Evolutionary conservation across 2,329 filamentous ascomycete genomes (phyloP).

Genomic region (Septoria linicola): DNA sequence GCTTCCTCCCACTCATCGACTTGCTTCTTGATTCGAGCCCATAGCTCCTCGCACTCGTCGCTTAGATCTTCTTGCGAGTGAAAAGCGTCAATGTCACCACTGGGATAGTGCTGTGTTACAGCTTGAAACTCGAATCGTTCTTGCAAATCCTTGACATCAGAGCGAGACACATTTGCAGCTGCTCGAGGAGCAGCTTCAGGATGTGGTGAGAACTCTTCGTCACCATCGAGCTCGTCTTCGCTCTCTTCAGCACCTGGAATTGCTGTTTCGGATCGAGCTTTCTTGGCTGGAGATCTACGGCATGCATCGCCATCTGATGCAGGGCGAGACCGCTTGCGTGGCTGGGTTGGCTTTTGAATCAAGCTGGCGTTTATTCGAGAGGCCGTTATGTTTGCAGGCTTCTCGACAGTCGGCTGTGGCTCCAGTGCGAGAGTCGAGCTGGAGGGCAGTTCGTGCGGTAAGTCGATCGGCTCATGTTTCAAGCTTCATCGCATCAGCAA

Average conservation of each 20-base stretch:
- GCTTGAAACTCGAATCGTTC: conserved; percentile 28
- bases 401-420: not conserved
- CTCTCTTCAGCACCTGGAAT: not conserved
- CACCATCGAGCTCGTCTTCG: conserved; percentile 6
- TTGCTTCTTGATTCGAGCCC: conserved; percentile 24
- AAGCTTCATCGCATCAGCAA: conserved; percentile 1
- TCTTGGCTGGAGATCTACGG: not conserved
- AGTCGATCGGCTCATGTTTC: conserved; percentile 7
- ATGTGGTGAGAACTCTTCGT: conserved; percentile 7
- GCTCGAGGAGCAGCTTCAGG: not conserved
- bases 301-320: not conserved
- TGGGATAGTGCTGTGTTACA: conserved; percentile 17
- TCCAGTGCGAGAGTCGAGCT: not conserved
- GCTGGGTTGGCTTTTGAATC: not conserved
- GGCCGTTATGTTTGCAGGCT: not conserved
- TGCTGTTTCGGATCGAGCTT: conserved; percentile 1
- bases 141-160: conserved; percentile 14
- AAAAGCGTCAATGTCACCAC: conserved; percentile 19
- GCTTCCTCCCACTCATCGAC: conserved; percentile 26
- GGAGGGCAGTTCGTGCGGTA: not conserved
- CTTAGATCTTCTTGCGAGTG: conserved; percentile 17
- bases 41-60: conserved; percentile 23
- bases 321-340: conserved; percentile 2
- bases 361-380: not conserved
- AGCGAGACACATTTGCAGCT: not conserved